Conservation (phyloP, 495 filamentous ascomycete species). For the Lasiosphaeria ovina region DNA sequence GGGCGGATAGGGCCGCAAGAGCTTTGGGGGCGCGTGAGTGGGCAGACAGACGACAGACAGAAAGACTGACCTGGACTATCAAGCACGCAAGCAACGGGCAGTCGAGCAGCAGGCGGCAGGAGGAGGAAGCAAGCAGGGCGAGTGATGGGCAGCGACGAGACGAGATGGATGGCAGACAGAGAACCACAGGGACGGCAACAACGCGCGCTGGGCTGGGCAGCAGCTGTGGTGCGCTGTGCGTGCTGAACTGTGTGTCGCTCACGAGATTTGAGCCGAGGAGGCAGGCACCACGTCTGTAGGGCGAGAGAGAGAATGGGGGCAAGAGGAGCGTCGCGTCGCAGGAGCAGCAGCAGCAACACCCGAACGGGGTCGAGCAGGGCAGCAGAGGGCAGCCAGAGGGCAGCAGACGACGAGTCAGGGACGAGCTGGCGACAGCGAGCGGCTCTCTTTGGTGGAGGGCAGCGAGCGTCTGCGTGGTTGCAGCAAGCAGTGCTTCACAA, state of each 20-base stretch:
- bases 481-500: conserved; percentile 13
- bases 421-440: conserved; percentile 10
- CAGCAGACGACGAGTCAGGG: conserved; percentile 18
- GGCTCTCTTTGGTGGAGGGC: conserved; percentile 33
- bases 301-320: not conserved
- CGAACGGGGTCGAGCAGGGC: too few species aligned
- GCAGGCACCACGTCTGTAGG: conserved; percentile 12
- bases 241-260: not conserved
- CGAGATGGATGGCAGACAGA: conserved; percentile 1
- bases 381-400: conserved; percentile 3
- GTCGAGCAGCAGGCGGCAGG: conserved; percentile 9
- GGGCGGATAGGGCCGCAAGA: conserved; percentile 27
- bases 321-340: conserved; percentile 8
- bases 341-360: too few species aligned
- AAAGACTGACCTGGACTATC: conserved; percentile 42
- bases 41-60: not conserved
- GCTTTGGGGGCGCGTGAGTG: conserved; percentile 19
- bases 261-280: conserved; percentile 9
- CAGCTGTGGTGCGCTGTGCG: not conserved
- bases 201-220: not conserved
- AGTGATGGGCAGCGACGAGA: conserved; percentile 11
- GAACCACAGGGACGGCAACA: conserved; percentile 10
- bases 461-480: conserved; percentile 2
- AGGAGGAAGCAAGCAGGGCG: conserved; percentile 13
- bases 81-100: conserved; percentile 19